These are phyloP conservation scores for Metschnikowia reukaufii DNA, from an alignment of 805 yeast genomes.

Conservation along the genomic window DNA sequence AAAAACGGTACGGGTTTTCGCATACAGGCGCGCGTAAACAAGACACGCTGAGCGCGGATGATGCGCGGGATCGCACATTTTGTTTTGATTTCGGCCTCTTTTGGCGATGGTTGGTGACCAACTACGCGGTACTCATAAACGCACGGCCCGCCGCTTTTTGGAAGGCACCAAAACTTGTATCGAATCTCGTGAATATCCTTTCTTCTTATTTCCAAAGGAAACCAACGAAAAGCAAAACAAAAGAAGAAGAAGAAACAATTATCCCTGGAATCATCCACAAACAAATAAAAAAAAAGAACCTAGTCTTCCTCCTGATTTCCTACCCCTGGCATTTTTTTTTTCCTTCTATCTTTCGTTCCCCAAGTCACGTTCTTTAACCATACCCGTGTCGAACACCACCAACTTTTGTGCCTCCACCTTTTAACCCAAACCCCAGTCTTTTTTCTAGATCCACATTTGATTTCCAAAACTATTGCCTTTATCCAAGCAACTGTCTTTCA, in stretches of 20 bases:
- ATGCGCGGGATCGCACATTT: conserved; percentile 7
- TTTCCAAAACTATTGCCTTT: too few relatives aligned
- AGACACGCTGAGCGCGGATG: conserved; percentile 18
- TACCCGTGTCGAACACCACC: too few relatives aligned
- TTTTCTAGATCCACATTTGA: too few relatives aligned
- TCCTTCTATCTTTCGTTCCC: neutral
- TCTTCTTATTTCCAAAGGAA: neutral
- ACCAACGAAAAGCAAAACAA: neutral
- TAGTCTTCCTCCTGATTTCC: too few relatives aligned
- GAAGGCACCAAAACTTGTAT: neutral
- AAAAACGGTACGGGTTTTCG: too few relatives aligned
- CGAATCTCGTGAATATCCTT: neutral
- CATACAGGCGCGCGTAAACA: conserved; percentile 15
- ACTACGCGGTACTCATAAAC: conserved; percentile 12
- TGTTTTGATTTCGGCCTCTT: conserved; percentile 19
- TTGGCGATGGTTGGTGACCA: conserved; percentile 7
- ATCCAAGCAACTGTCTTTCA: too few relatives aligned
- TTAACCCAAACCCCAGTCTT: too few relatives aligned
- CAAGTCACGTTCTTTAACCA: too few relatives aligned
- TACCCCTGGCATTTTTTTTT: too few relatives aligned
- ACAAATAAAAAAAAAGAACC: too few relatives aligned
- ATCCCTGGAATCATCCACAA: too few relatives aligned
- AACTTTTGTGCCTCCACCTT: too few relatives aligned
- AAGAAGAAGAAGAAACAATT: neutral
- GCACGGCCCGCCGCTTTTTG: conserved; percentile 2